Conservation (phyloP, 805 yeast genomes). For the Teunomyces stri region DNA sequence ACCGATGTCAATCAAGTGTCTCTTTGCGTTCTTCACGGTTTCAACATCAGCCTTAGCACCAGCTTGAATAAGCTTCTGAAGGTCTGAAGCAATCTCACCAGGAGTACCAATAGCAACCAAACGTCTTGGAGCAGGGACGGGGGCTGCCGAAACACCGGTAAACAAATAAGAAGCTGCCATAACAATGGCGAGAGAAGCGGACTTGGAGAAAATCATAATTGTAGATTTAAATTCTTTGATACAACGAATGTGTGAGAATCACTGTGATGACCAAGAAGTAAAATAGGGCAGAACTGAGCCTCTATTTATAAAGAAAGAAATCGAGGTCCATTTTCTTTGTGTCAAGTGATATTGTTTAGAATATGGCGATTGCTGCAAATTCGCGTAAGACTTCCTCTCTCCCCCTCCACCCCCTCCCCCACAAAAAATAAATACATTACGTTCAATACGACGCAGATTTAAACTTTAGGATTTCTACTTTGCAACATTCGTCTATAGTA, state of each 20-base stretch:
- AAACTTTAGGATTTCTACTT: background rate
- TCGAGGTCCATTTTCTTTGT: background rate
- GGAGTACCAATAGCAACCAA: slow-evolving; percentile 9
- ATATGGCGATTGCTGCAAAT: background rate
- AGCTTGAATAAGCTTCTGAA: slow-evolving; percentile 4
- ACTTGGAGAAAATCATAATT: slow-evolving; percentile 17
- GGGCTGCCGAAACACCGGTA: slow-evolving; percentile 8
- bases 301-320: background rate
- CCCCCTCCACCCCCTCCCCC: no score
- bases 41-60: slow-evolving; percentile 10
- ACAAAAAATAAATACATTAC: background rate
- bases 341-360: background rate
- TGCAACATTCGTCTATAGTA: background rate
- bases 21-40: background rate
- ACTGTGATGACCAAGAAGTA: background rate
- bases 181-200: slow-evolving; percentile 18
- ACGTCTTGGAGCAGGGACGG: slow-evolving; percentile 9
- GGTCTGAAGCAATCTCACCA: slow-evolving; percentile 13
- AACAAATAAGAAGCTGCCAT: slow-evolving; percentile 15
- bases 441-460: background rate
- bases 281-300: background rate
- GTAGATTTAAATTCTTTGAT: background rate
- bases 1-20: slow-evolving; percentile 7
- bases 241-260: background rate
- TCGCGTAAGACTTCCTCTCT: background rate